Evolutionary conservation across 345 rosid genomes (phyloP).

Genomic region (Dipteronia sinensis): DNA sequence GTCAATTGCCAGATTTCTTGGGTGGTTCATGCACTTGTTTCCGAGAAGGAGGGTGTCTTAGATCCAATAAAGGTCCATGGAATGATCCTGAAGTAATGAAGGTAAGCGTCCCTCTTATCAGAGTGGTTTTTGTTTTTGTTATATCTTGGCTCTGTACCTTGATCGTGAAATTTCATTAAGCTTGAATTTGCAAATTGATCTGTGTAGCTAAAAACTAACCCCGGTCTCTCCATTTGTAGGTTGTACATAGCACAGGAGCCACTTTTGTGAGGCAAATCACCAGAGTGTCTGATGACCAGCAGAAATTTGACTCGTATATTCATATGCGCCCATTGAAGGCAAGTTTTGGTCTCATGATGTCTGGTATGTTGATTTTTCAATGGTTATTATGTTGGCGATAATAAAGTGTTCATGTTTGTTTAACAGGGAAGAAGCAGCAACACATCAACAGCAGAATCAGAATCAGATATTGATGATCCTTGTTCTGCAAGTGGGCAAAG

Average conservation of each 20-base stretch:
- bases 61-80: slow-evolving; percentile 97
- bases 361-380: slow-evolving; percentile 4
- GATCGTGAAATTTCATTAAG: slow-evolving; percentile 6
- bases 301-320: slow-evolving; percentile 45
- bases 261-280: slow-evolving; percentile 60
- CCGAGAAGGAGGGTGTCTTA: slow-evolving; percentile 83
- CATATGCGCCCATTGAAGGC: slow-evolving; percentile 61
- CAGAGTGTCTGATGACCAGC: slow-evolving; percentile 50
- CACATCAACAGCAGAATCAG: slow-evolving; percentile 56
- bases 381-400: slow-evolving; percentile 5
- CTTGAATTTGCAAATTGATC: slow-evolving; percentile 23
- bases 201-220: slow-evolving; percentile 26
- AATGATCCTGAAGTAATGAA: slow-evolving; percentile 88
- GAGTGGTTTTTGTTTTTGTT: slow-evolving; percentile 2
- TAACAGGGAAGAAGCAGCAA: slow-evolving; percentile 59
- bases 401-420: slow-evolving; percentile 15
- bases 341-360: slow-evolving; percentile 16
- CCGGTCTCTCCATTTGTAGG: slow-evolving; percentile 40
- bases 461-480: slow-evolving; percentile 61
- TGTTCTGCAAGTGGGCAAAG: slow-evolving; percentile 45
- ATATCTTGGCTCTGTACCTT: slow-evolving; percentile 15
- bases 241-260: slow-evolving; percentile 63
- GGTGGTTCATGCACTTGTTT: slow-evolving; percentile 94
- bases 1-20: slow-evolving; percentile 94
- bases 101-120: slow-evolving; percentile 42